These are phyloP conservation scores for Rostrohypoxylon terebratum DNA, from an alignment of 495 filamentous ascomycete genomes.

Conservation along the genomic window DNA sequence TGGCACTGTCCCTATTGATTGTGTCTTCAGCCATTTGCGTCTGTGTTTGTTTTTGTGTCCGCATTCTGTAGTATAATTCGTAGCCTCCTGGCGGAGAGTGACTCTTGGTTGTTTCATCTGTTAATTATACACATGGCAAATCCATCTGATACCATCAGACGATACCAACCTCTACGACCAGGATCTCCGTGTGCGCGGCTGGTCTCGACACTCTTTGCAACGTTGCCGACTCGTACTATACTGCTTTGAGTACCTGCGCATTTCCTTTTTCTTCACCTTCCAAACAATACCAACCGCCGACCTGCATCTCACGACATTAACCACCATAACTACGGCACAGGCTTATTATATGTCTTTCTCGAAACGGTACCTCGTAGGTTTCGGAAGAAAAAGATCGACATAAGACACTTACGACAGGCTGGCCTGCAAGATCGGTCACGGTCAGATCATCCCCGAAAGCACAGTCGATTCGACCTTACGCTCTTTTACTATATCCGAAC, in stretches of 20 bases:
- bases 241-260: slow-evolving; percentile 13
- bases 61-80: slow-evolving; percentile 9
- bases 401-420: slow-evolving; percentile 12
- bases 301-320: slow-evolving; percentile 14
- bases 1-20: slow-evolving; percentile 14
- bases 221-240: slow-evolving; percentile 6
- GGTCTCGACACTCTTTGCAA: slow-evolving; percentile 23
- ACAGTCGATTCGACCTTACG: slow-evolving; percentile 9
- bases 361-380: not conserved
- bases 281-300: slow-evolving; percentile 20
- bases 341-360: slow-evolving; percentile 1
- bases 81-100: slow-evolving; percentile 6
- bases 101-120: not conserved
- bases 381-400: slow-evolving; percentile 11
- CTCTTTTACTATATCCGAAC: not conserved
- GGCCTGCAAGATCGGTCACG: slow-evolving; percentile 21
- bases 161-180: not conserved
- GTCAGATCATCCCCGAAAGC: slow-evolving; percentile 10
- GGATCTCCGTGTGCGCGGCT: not conserved
- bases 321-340: slow-evolving; percentile 16
- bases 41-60: not conserved
- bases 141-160: slow-evolving; percentile 20
- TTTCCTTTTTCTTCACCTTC: slow-evolving; percentile 17
- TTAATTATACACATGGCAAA: not conserved
- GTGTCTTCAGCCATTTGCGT: slow-evolving; percentile 28